Evolutionary conservation across 306 rosid genomes (phyloP), one percentile per base, ranked within the genome.

Genomic region (Glycine latifolia): DNA sequence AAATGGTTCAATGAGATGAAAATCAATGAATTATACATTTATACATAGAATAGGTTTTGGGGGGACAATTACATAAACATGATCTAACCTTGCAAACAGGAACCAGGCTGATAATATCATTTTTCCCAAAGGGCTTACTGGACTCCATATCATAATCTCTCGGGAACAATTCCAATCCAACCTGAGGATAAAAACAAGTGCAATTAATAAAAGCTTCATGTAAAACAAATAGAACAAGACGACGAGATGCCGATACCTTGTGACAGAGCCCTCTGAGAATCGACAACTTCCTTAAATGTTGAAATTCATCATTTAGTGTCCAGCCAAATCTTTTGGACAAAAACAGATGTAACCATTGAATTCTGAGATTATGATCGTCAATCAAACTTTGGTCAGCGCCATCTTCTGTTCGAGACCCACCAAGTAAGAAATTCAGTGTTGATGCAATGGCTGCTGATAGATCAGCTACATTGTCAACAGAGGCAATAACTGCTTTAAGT

Each of bases 201-300:
- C 54, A n/a, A 44, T 69, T 67, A 77, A 76, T n/a, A 43, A 80
- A 55, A 52, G 53, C 46, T 75, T 76, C 86, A 33, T 46, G 48
- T 8, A 50, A 74, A 52, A 74, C 47, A 43, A 47, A 13, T 4
- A 71, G 13, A 6, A 53, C 8, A 73, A 70, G n/a, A 72, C 67
- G 35, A 67, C 39, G 16, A 74, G 43, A 47, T 1, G 48, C 47
- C 53, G 56, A 50, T 91, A 92, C 98, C 96, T 93, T 93, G 31
- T 93, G 92, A 85, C 97, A 91, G 58, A 95, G 91, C 26, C 98
- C 99, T 79, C 97, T 93, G 54, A 95, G 96, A 83, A 93, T 85
- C 0, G 98, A 86, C 43, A 87, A 75, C 93, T 91, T 95, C 67
- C 98, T 90, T 89, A 95, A 79, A 78, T 93, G 92, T 62, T 69